These are phyloP conservation scores for Pistacia integerrima DNA, from an alignment of 345 rosid species.

Conservation along the genomic window DNA sequence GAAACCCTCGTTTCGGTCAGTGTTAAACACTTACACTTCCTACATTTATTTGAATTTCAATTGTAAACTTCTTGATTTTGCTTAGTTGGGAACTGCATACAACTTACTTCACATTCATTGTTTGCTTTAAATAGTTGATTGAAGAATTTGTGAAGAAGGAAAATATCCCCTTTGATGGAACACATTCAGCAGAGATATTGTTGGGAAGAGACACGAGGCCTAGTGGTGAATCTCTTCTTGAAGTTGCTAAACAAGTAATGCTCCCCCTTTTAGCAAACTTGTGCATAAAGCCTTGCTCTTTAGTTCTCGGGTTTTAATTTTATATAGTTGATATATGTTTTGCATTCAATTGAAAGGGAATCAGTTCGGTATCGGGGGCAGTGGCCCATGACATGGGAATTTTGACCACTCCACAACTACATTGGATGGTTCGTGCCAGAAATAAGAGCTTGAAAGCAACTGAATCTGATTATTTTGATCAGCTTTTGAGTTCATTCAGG, in stretches of 20 bases:
- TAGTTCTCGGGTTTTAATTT: background rate
- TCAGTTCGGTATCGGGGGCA: constrained; percentile 66
- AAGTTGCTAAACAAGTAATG: constrained; percentile 68
- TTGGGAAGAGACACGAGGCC: constrained; percentile 96
- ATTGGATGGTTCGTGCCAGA: constrained; percentile 93
- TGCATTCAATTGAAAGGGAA: constrained; percentile 48
- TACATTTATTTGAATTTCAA: background rate
- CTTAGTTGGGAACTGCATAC: background rate
- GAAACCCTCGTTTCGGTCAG: constrained; percentile 52
- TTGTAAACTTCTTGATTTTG: background rate
- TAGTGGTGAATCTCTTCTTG: constrained; percentile 85
- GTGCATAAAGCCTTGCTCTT: background rate
- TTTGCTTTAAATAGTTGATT: constrained; percentile 44
- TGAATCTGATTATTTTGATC: constrained; percentile 77
- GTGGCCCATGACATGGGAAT: constrained; percentile 65
- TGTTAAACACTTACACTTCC: background rate
- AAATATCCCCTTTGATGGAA: constrained; percentile 52
- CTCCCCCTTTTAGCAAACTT: background rate
- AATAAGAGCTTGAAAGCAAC: constrained; percentile 68
- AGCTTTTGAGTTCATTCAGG: constrained; percentile 72
- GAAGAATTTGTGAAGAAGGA: constrained; percentile 65
- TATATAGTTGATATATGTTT: constrained; percentile 15
- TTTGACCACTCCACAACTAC: constrained; percentile 90
- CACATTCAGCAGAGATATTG: constrained; percentile 51
- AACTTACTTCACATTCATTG: background rate